Evolutionary conservation across 2,329 filamentous ascomycete genomes (phyloP), one percentile per base, ranked within the genome.

Genomic region (Pseudogymnoascus sp.): DNA sequence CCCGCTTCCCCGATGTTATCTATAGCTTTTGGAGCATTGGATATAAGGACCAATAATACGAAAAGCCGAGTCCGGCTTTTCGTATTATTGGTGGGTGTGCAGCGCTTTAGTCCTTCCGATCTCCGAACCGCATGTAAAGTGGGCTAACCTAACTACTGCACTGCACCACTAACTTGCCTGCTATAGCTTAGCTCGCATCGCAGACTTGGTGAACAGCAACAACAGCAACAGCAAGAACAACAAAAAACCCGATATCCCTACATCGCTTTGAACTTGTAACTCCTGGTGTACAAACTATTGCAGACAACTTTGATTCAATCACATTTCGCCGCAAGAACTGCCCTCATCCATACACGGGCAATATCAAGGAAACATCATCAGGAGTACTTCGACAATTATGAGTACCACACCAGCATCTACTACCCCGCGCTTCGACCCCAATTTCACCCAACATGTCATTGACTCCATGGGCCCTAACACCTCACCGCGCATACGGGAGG

Each of bases 381-480:
- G n/a, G n/a, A 41, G n/a, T 16, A 2, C 8, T 43, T 19, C n/a
- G 8, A 11, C 39, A 19, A 43, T 43, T 14, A 25, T 19, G 31
- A 57, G 21, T 57, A 57, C 61, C 2, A 43, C 7, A 41, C 37
- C 37, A 10, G 37, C 37, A 19, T 41, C 37, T 41, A 45, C 62
- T 25, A 54, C 16, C 23, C 31, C 41, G 48, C 62, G 69, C 54
- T 76, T 80, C 70, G 77, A 81, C 67, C 79, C 79, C 61, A 74
- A 75, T 76, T 88, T 88, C 79, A 89, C 86, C 51, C 75, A 82
- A 69, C 78, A 81, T 70, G 84, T 87, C 72, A 80, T 88, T 73
- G 79, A 85, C 68, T 78, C 83, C 66, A 86, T 85, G 73, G 84
- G 85, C 11, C 83, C 85, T 66, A 83, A 84, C 65, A 82, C 82